A percentile compares a stretch with the other conserved stretches of the same genome.
Evolutionary conservation across 345 rosid genomes (phyloP).

Genomic region (Psidium friedrichsthalianum): DNA sequence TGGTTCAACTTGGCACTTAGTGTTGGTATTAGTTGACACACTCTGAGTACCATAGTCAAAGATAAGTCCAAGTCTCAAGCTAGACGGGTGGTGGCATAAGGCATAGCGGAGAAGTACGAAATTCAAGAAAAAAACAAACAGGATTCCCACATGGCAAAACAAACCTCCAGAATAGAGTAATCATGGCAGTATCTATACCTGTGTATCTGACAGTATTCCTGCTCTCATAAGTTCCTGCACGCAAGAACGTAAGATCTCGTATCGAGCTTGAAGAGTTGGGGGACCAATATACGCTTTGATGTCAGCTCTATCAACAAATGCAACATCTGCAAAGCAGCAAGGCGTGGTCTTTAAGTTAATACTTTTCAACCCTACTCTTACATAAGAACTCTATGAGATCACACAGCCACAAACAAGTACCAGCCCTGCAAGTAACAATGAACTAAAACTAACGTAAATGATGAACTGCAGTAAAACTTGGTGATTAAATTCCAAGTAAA

Average conservation of each 20-base stretch:
- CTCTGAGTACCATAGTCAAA: neutral
- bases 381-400: neutral
- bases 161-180: neutral
- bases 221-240: slow-evolving; percentile 66
- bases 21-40: neutral
- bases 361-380: neutral
- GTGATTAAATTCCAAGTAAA: neutral
- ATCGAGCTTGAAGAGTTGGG: slow-evolving; percentile 90
- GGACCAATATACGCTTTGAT: slow-evolving; percentile 98
- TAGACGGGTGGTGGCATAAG: neutral
- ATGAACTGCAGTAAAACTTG: neutral
- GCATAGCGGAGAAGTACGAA: neutral
- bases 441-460: neutral
- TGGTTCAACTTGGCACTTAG: neutral
- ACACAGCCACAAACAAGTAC: neutral
- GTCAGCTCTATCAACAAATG: slow-evolving; percentile 95
- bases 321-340: slow-evolving; percentile 60
- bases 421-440: neutral
- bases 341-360: neutral
- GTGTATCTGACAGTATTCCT: slow-evolving; percentile 53
- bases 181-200: slow-evolving; percentile 25
- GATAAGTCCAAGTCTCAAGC: neutral
- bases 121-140: neutral
- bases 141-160: neutral
- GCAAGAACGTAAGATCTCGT: slow-evolving; percentile 80